Conservation (phyloP, 345 rosid species). For the Combretum micranthum region DNA sequence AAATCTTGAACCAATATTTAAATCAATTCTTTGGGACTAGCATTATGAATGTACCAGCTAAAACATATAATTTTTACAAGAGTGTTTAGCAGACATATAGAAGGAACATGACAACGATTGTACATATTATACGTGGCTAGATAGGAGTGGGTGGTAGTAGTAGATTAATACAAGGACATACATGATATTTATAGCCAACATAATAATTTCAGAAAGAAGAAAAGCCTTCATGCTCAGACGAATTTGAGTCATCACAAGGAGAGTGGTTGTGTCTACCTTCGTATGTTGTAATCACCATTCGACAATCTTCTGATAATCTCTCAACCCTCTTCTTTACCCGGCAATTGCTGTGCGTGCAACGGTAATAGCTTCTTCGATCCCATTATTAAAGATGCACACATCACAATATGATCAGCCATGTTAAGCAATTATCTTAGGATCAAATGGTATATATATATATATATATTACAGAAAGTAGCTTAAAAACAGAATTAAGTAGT, state of each 20-base stretch:
- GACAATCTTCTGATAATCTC: constrained; percentile 81
- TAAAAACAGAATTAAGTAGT: too few relatives aligned
- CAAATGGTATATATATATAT: not conserved
- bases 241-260: constrained; percentile 76
- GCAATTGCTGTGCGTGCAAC: constrained; percentile 83
- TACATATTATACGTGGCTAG: too few relatives aligned
- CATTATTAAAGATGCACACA: not conserved
- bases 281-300: constrained; percentile 97
- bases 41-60: too few relatives aligned
- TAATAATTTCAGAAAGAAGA: constrained; percentile 39
- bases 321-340: constrained; percentile 97
- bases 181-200: not conserved
- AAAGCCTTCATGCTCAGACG: constrained; percentile 69
- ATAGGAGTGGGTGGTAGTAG: too few relatives aligned
- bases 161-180: not conserved
- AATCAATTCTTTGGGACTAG: too few relatives aligned
- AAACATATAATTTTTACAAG: too few relatives aligned
- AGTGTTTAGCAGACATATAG: too few relatives aligned
- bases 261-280: constrained; percentile 97
- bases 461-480: too few relatives aligned
- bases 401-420: not conserved
- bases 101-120: too few relatives aligned
- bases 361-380: constrained; percentile 67
- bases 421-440: not conserved
- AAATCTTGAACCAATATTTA: too few relatives aligned